phyloP scores from a whole-genome alignment of 202 grass and related monocot species.

The Schoenoplectus triqueter region DNA sequence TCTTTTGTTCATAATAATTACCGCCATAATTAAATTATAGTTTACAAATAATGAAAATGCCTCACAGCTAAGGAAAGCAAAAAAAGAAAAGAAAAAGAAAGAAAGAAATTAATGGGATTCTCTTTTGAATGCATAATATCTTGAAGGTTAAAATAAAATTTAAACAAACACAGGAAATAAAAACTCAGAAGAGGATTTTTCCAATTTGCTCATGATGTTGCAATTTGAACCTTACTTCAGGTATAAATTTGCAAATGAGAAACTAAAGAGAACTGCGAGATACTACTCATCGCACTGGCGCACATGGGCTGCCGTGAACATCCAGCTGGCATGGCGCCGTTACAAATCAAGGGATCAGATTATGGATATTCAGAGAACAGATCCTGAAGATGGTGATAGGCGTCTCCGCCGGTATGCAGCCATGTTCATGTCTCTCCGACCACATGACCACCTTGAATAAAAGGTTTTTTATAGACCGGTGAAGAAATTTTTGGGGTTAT shows the following conservation, averaged over 20 bases:
- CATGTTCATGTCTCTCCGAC: conserved; percentile 97
- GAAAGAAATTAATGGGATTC: not conserved
- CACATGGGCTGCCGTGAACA: conserved; percentile 94
- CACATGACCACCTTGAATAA: conserved; percentile 95
- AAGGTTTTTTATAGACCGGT: not conserved
- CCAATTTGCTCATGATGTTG: not conserved
- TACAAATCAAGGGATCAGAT: conserved; percentile 52
- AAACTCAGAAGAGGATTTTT: not conserved
- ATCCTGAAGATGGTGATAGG: conserved; percentile 57
- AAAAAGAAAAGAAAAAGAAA: not conserved
- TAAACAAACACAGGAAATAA: not conserved
- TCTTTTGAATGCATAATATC: conserved; percentile 5
- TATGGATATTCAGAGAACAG: conserved; percentile 19
- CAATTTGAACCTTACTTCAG: conserved; percentile 38
- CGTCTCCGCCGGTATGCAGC: conserved; percentile 79
- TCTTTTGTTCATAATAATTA: not conserved
- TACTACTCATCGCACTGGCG: conserved; percentile 98
- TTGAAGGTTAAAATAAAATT: not conserved
- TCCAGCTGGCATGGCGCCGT: conserved; percentile 86
- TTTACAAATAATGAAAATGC: not conserved
- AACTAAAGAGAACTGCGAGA: conserved; percentile 77
- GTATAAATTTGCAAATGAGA: conserved; percentile 91
- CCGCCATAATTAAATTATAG: not conserved
- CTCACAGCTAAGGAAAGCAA: not conserved
- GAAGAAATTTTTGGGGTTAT: not conserved